Conservation (phyloP, 2,329 filamentous ascomycete genomes). For the Fusarium fujikuroi region DNA sequence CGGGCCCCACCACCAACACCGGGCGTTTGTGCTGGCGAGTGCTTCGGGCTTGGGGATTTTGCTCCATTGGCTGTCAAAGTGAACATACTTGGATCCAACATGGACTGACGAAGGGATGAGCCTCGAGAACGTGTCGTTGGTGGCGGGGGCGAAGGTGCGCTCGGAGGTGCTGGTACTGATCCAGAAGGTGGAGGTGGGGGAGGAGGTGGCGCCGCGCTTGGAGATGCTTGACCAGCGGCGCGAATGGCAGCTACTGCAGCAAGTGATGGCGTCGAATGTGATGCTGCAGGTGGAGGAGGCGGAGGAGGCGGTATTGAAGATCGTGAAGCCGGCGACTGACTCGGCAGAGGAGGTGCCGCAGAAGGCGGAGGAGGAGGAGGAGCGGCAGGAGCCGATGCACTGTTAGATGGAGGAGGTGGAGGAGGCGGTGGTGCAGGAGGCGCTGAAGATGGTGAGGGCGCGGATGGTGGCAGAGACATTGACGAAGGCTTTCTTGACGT, state of each 20-base stretch:
- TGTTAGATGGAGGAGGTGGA: constrained; percentile 53
- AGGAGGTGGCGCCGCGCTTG: constrained; percentile 50
- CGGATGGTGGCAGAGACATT: constrained; percentile 49
- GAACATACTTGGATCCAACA: constrained; percentile 81
- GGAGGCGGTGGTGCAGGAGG: constrained; percentile 53
- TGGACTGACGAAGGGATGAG: constrained; percentile 65
- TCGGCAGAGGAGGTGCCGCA: constrained; percentile 53
- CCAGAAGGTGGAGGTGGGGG: constrained; percentile 49
- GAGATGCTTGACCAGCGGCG: constrained; percentile 55
- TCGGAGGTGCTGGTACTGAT: constrained; percentile 46
- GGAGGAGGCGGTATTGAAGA: constrained; percentile 47
- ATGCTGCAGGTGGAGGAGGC: constrained; percentile 30
- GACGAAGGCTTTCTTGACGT: constrained; percentile 67
- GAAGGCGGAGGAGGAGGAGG: constrained; percentile 52
- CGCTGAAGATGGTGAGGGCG: constrained; percentile 46
- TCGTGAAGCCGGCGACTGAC: constrained; percentile 49
- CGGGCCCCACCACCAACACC: constrained; percentile 48
- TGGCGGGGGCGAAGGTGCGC: constrained; percentile 53
- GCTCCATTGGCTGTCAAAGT: constrained; percentile 74
- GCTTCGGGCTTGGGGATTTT: constrained; percentile 60
- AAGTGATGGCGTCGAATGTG: constrained; percentile 50
- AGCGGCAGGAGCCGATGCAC: constrained; percentile 56
- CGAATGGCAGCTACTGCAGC: constrained; percentile 58
- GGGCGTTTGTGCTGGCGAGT: constrained; percentile 47
- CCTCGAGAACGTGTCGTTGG: constrained; percentile 54